phyloP scores from a whole-genome alignment of 257 asterid genomes.

The Penstemon newberryi region DNA sequence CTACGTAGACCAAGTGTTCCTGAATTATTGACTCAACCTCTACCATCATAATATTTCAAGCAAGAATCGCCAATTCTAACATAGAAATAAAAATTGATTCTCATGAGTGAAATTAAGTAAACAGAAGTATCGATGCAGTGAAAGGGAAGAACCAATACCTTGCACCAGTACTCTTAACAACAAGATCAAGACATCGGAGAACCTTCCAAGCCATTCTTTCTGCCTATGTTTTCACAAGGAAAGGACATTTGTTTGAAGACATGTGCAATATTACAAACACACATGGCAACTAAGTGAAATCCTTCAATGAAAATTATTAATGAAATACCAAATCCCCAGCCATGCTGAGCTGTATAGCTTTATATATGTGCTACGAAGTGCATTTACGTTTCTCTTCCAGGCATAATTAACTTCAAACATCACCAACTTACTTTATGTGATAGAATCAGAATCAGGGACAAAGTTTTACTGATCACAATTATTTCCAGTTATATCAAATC shows the following conservation, averaged over 20 bases:
- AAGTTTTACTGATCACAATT: neutral
- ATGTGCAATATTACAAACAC: neutral
- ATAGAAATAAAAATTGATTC: neutral
- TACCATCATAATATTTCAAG: neutral
- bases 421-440: neutral
- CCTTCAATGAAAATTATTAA: neutral
- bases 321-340: neutral
- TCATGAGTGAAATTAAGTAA: neutral
- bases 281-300: neutral
- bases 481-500: neutral
- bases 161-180: neutral
- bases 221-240: neutral
- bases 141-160: neutral
- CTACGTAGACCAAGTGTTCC: neutral
- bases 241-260: neutral
- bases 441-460: neutral
- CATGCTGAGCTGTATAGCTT: neutral
- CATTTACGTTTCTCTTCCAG: neutral
- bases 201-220: neutral
- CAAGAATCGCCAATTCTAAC: neutral
- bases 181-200: neutral
- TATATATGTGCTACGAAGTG: neutral
- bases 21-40: neutral
- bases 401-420: neutral
- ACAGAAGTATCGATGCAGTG: neutral